Conservation (phyloP, 116 monocot genomes). For the Cymodocea nodosa region DNA sequence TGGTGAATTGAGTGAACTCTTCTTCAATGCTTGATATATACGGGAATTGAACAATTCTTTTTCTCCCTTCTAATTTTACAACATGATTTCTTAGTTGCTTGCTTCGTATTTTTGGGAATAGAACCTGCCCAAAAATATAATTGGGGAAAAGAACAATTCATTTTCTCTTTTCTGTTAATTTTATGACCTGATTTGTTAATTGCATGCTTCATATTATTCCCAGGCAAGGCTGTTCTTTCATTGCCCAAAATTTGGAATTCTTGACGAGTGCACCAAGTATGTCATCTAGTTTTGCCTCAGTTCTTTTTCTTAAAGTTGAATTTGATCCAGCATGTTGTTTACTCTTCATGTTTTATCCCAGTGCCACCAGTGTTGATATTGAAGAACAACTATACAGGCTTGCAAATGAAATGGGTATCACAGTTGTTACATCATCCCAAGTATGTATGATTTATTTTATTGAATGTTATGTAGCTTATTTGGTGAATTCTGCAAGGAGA, state of each 20-base stretch:
- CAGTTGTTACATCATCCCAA: conserved; percentile 92
- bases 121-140: not conserved
- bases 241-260: conserved; percentile 84
- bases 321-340: conserved; percentile 2
- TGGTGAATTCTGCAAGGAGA: not conserved
- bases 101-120: not conserved
- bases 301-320: not conserved
- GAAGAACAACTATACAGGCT: conserved; percentile 92
- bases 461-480: not conserved
- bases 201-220: conserved; percentile 1
- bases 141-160: not conserved
- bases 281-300: not conserved
- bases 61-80: not conserved
- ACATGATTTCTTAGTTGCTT: not conserved
- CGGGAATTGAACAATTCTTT: not conserved
- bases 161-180: not conserved
- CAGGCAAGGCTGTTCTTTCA: conserved; percentile 98
- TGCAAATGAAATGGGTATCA: conserved; percentile 75
- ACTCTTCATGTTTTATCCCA: conserved; percentile 17
- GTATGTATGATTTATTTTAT: conserved; percentile 22
- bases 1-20: conserved; percentile 37
- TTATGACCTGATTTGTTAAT: not conserved
- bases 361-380: conserved; percentile 96
- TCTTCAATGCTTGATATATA: not conserved
- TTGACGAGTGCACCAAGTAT: conserved; percentile 99